phyloP scores from a whole-genome alignment of 148 eudicot species.

The Nepenthes gracilis region DNA sequence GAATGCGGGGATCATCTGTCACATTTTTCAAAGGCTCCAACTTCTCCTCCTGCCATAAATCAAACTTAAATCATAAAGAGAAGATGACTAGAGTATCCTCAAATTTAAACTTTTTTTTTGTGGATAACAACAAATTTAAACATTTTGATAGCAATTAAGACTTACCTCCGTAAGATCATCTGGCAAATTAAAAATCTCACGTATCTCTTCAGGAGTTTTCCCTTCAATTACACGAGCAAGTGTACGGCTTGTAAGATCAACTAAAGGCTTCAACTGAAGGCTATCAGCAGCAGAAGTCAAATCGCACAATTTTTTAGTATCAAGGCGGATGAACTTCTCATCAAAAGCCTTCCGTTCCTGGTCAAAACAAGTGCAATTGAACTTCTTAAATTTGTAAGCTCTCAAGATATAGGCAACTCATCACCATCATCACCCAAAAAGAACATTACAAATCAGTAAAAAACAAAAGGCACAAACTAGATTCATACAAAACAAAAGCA shows the following conservation, averaged over 20 bases:
- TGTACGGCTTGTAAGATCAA: constrained; percentile 70
- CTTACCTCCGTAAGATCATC: constrained; percentile 83
- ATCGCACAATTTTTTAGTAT: constrained; percentile 58
- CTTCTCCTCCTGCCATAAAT: constrained; percentile 63
- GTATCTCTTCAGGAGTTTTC: constrained; percentile 72
- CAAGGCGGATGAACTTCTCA: constrained; percentile 50
- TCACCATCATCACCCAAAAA: not conserved
- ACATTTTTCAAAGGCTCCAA: constrained; percentile 73
- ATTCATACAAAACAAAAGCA: not conserved
- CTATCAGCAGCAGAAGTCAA: constrained; percentile 74
- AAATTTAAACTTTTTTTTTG: not conserved
- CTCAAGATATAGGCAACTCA: not conserved
- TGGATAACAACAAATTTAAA: not conserved
- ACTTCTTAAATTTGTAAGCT: not conserved
- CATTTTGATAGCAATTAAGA: constrained; percentile 2
- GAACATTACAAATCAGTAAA: not conserved
- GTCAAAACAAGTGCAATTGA: constrained; percentile 1
- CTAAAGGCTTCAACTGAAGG: constrained; percentile 67
- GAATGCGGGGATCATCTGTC: constrained; percentile 77
- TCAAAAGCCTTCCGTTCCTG: constrained; percentile 77
- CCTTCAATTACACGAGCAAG: constrained; percentile 80
- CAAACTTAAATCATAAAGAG: constrained; percentile 8
- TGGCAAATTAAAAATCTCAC: constrained; percentile 65
- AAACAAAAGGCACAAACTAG: not conserved
- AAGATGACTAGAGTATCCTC: not conserved